Percentiles rank a stretch among this genome's conserved stretches.
These are phyloP conservation scores for Ceratobasidium theobromae DNA, from an alignment of 1,284 basidiomycete genomes.

Conservation along the genomic window DNA sequence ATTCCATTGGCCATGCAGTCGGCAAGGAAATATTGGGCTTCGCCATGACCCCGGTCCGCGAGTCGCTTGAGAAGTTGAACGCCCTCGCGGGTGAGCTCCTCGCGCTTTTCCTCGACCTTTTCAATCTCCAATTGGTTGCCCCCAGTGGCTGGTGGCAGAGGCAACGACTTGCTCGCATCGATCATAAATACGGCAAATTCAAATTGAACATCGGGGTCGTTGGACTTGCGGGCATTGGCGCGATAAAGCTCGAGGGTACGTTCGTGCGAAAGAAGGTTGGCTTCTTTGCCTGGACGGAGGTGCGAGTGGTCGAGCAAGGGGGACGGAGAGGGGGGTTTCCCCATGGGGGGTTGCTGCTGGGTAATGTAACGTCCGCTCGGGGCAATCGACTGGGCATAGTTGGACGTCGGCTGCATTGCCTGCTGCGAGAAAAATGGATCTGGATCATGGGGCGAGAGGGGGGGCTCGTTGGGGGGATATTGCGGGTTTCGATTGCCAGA, in stretches of 20 bases:
- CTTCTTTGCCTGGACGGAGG: conserved; percentile 88
- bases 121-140: conserved; percentile 79
- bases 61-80: conserved; percentile 83
- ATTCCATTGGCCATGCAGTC: conserved; percentile 98
- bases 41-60: conserved; percentile 90
- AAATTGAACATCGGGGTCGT: conserved; percentile 96
- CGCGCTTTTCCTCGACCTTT: conserved; percentile 75
- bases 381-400: conserved; percentile 14
- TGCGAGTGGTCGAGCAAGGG: conserved; percentile 86
- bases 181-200: conserved; percentile 99
- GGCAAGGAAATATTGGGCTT: conserved; percentile 95
- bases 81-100: conserved; percentile 86
- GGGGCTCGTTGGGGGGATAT: conserved; percentile 4
- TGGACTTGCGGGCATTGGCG: conserved; percentile 96
- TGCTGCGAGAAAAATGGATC: conserved; percentile 29
- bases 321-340: conserved; percentile 33
- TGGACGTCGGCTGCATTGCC: not conserved
- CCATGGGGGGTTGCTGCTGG: not conserved
- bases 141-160: conserved; percentile 58
- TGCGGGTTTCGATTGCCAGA: conserved; percentile 5
- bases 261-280: conserved; percentile 89
- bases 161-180: conserved; percentile 87
- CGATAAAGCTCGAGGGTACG: conserved; percentile 96
- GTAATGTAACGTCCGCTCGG: conserved; percentile 15
- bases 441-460: conserved; percentile 16